Evolutionary conservation across 768 basidiomycete species (phyloP).

Genomic region (Daedaleopsis sinensis): DNA sequence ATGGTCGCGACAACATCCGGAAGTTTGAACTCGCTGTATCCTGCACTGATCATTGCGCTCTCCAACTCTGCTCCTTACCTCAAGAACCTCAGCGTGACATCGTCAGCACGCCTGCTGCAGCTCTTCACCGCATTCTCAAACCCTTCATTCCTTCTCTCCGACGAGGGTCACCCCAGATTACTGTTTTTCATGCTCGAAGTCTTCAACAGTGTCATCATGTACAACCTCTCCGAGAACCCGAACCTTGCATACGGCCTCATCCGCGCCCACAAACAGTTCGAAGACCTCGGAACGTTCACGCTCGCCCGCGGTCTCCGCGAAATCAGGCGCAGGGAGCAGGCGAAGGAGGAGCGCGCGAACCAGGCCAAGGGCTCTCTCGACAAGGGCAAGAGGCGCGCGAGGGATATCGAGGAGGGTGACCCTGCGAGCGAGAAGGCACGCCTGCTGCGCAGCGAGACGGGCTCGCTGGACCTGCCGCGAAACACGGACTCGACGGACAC

Average conservation of each 20-base stretch:
- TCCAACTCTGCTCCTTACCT: constrained; percentile 89
- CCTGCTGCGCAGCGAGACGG: constrained; percentile 58
- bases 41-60: constrained; percentile 88
- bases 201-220: constrained; percentile 83
- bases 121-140: constrained; percentile 91
- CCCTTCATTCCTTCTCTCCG: constrained; percentile 85
- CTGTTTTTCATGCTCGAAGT: constrained; percentile 95
- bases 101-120: constrained; percentile 84
- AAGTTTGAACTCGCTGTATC: constrained; percentile 80
- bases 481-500: constrained; percentile 30
- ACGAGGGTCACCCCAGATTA: constrained; percentile 93
- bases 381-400: constrained; percentile 45
- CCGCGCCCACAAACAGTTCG: constrained; percentile 81
- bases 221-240: constrained; percentile 82
- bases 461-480: constrained; percentile 25
- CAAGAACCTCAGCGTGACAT: constrained; percentile 75
- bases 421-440: constrained; percentile 68
- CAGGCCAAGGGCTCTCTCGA: constrained; percentile 29
- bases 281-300: constrained; percentile 91
- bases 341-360: constrained; percentile 67
- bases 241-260: constrained; percentile 87
- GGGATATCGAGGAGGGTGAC: constrained; percentile 38
- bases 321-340: constrained; percentile 71
- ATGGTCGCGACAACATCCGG: constrained; percentile 90
- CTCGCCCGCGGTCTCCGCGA: constrained; percentile 84